Base-by-base conservation (phyloP, 2,329 filamentous ascomycete genomes). In the Elsinoe batatas region DNA sequence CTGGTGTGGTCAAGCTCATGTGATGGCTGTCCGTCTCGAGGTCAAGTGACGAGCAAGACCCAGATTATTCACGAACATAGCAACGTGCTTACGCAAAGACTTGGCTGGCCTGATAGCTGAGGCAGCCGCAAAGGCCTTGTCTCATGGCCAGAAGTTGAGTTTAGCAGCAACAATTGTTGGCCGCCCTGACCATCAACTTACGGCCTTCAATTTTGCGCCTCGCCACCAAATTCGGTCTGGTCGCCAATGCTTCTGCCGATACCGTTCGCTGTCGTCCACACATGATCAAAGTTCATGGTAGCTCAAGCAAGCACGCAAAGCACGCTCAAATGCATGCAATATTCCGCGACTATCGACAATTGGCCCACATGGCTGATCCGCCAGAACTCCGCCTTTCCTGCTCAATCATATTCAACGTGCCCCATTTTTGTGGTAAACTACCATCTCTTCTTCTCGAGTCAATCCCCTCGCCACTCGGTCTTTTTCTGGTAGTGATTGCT, bases 291-390 rank as follows among this genome's bases (percentile, higher is more conserved):
- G 13, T 22, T 18, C 11, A 26, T 36, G 26, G 44, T 49, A 49
- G 47, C 47, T 37, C 18, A 13, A n/a, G 32, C 26, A 51, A 51
- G 47, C 47, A 51, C 47, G 47, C 47, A 51, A 51, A 26, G 32
- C 30, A 51, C 38, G 47, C 18, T 33, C 44, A 30, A 26, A 30
- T 26, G 44, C 44, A 49, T 49, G 44, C 44, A 26, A 49, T 49
- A 49, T 26, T 49, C n/a, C 35, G 17, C 44, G 7, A 26, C 30
- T 20, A 20, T 6, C 12, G n/a, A 18, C 40, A 44, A 44, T 33
- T 49, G 44, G 44, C 30, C 44, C 44, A 49, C 44, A 33, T 49
- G 26, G 22, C 22, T 13, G 22, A 49, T 26, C 44, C 30, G 26
- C 32, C 26, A 15, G 15, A 13, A 26, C 33, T 49, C 26, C 13